Conservation (phyloP, 805 yeast genomes). For the Brettanomyces sp. region DNA sequence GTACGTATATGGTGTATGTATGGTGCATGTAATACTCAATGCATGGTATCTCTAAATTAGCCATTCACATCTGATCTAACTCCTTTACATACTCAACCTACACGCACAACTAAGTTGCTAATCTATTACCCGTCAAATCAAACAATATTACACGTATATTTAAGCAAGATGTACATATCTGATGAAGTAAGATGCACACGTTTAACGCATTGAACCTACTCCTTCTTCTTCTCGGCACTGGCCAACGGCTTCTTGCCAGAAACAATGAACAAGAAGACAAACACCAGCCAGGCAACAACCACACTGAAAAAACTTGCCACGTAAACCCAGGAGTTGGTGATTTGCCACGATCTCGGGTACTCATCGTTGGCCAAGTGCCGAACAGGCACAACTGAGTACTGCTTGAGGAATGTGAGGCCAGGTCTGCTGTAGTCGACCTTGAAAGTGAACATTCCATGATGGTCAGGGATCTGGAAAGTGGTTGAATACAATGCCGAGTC, state of each 20-base stretch:
- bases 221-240: conserved; percentile 15
- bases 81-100: too few species aligned
- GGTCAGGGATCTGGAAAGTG: conserved; percentile 77
- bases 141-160: too few species aligned
- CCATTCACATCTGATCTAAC: too few species aligned
- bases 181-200: background rate
- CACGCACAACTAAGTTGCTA: too few species aligned
- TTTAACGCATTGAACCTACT: conserved; percentile 2
- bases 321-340: conserved; percentile 90
- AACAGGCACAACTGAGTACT: conserved; percentile 65
- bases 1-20: too few species aligned
- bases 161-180: background rate
- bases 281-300: conserved; percentile 64
- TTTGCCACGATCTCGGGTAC: conserved; percentile 86
- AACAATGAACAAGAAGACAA: conserved; percentile 56
- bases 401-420: conserved; percentile 62
- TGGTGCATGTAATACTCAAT: too few species aligned
- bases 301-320: conserved; percentile 63
- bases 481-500: conserved; percentile 43
- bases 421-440: conserved; percentile 66
- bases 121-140: too few species aligned
- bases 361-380: conserved; percentile 96
- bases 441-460: conserved; percentile 93
- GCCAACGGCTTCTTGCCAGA: conserved; percentile 14
- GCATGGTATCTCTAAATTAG: too few species aligned